Percentiles rank a stretch among this genome's conserved stretches.
Evolutionary conservation across 2,329 filamentous ascomycete species (phyloP).

Genomic region (Phaeosphaeriaceae sp.): DNA sequence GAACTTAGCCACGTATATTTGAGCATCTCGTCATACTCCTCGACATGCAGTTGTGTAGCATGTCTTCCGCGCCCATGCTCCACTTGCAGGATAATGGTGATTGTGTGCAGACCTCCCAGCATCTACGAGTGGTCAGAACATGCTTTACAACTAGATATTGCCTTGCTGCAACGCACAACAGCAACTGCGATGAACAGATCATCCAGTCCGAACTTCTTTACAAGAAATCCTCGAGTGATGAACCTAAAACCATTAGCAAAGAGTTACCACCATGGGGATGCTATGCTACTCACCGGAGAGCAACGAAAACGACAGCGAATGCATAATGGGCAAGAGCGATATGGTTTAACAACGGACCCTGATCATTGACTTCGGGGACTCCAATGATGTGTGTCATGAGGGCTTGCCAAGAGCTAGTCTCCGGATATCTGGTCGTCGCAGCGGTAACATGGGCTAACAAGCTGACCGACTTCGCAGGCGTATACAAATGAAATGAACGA

Average conservation of each 20-base stretch:
- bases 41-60: constrained; percentile 19
- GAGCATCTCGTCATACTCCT: constrained; percentile 29
- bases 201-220: constrained; percentile 34
- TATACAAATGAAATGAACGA: neutral
- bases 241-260: constrained; percentile 21
- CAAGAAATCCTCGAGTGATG: constrained; percentile 31
- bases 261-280: neutral
- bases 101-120: constrained; percentile 33
- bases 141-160: neutral
- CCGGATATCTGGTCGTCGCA: constrained; percentile 10
- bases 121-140: constrained; percentile 8
- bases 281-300: constrained; percentile 24
- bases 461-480: constrained; percentile 3
- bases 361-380: constrained; percentile 16
- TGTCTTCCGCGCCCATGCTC: constrained; percentile 33
- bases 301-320: constrained; percentile 29
- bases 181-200: constrained; percentile 36
- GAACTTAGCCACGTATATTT: constrained; percentile 38
- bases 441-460: constrained; percentile 17
- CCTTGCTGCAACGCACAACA: constrained; percentile 7
- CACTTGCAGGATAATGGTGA: constrained; percentile 33
- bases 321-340: constrained; percentile 30
- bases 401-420: constrained; percentile 6
- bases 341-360: constrained; percentile 30
- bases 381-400: constrained; percentile 30